Conservation (phyloP, 2,329 filamentous ascomycete genomes). For the Nemania sp. region DNA sequence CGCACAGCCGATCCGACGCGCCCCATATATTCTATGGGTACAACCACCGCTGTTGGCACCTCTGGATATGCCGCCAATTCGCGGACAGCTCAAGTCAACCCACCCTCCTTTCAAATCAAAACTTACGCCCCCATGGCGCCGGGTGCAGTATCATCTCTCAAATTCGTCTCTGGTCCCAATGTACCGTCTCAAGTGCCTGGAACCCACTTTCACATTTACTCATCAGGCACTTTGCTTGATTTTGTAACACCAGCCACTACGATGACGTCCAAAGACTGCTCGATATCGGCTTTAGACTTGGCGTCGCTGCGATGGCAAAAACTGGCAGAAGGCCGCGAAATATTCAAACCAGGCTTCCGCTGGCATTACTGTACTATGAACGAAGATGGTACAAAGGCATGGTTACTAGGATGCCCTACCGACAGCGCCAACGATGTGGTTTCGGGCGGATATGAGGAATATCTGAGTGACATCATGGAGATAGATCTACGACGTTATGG, state of each 20-base stretch:
- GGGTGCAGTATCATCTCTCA: slow-evolving; percentile 88
- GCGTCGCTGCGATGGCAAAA: slow-evolving; percentile 93
- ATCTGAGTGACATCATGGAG: slow-evolving; percentile 92
- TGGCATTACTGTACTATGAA: slow-evolving; percentile 99
- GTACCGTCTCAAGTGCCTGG: slow-evolving; percentile 90
- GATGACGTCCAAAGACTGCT: slow-evolving; percentile 87
- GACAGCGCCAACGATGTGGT: slow-evolving; percentile 76
- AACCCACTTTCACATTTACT: slow-evolving; percentile 95
- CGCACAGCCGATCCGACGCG: slow-evolving; percentile 64
- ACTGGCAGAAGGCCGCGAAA: slow-evolving; percentile 90
- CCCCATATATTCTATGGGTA: slow-evolving; percentile 63
- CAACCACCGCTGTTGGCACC: slow-evolving; percentile 65
- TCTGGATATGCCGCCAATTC: slow-evolving; percentile 77
- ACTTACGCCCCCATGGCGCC: slow-evolving; percentile 86
- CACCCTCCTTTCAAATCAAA: slow-evolving; percentile 74
- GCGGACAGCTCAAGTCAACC: slow-evolving; percentile 73
- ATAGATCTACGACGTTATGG: slow-evolving; percentile 94
- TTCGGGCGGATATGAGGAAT: slow-evolving; percentile 83
- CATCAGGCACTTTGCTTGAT: slow-evolving; percentile 90
- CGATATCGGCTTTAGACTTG: slow-evolving; percentile 88
- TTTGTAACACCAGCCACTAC: slow-evolving; percentile 93
- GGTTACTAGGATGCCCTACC: slow-evolving; percentile 92
- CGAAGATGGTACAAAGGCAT: slow-evolving; percentile 93
- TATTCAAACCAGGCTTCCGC: slow-evolving; percentile 90
- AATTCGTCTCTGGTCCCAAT: slow-evolving; percentile 87